Evolutionary conservation across 2,329 filamentous ascomycete genomes (phyloP), one percentile per base, ranked within the genome.

Genomic region (Geosmithia flava): DNA sequence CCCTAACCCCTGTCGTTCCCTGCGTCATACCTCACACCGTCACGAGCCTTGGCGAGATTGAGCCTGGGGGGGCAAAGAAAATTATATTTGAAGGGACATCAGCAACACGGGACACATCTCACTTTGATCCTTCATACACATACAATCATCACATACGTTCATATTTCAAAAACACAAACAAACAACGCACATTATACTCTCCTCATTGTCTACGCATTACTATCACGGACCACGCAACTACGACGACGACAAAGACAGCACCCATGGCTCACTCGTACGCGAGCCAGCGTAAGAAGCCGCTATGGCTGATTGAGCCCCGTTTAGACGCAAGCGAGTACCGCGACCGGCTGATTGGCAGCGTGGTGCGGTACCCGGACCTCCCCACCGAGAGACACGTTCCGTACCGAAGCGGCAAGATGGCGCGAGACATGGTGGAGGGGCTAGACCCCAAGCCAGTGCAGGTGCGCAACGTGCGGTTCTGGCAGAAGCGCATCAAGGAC

Each of bases 261-360:
- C 33, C 44, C 44, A 45, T 33, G 44, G 44, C 44, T 37, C 44
- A 39, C 37, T 37, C 44, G 5, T 7, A 44, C 19, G 42, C 13
- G 8, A 6, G n/a, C 3, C 49, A 44, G 50, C 50, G 56, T 19
- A 53, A 48, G 13, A 58, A 58, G 50, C 56, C 56, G 3, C 58
- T 59, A 20, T 60, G 58, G 57, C 57, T 60, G 42, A 49, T 60
- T 47, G 53, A 53, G 42, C 58, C 57, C 7, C 54, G 58, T 6
- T 56, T 59, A 37, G 57, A 59, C 48, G 58, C 58, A 2, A 47
- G 44, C 42, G 52, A 54, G n/a, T 59, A 60, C 40, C 55, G 58
- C 49, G 57, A 59, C 50, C 57, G 52, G 51, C 57, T 60, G 48
- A 58, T 60, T 39, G 58, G 58, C 47, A 58, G 57, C 52, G 57